Evolutionary conservation across 257 asterid genomes (phyloP).

Genomic region (Lantana camara): DNA sequence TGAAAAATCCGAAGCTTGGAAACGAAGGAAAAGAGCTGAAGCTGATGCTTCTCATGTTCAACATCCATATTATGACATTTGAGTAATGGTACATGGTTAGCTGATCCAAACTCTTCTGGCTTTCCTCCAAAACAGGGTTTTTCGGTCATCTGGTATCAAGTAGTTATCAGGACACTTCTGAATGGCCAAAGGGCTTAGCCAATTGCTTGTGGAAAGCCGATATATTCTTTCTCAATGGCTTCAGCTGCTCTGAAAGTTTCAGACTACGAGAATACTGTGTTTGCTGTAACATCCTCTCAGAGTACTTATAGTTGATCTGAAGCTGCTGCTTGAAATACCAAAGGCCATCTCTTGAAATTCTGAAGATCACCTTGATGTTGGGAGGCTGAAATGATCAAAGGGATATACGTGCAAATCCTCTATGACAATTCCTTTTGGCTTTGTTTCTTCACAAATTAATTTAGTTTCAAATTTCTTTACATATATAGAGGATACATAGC

Average conservation of each 20-base stretch:
- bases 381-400: constrained; percentile 39
- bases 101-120: constrained; percentile 66
- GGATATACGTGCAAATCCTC: constrained; percentile 38
- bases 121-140: constrained; percentile 67
- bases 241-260: constrained; percentile 32
- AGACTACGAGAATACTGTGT: constrained; percentile 33
- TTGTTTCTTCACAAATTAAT: constrained; percentile 35
- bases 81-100: constrained; percentile 59
- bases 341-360: constrained; percentile 33
- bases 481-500: constrained; percentile 78
- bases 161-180: constrained; percentile 33
- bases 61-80: constrained; percentile 58
- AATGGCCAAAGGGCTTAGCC: too few relatives aligned
- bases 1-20: constrained; percentile 95
- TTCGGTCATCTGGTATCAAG: constrained; percentile 63
- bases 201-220: too few relatives aligned
- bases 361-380: constrained; percentile 29
- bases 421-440: constrained; percentile 34
- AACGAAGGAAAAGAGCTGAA: constrained; percentile 87
- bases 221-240: constrained; percentile 30
- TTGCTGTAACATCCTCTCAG: constrained; percentile 37
- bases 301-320: constrained; percentile 33
- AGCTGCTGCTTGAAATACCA: constrained; percentile 29
- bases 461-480: constrained; percentile 37
- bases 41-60: constrained; percentile 63